A percentile compares a stretch with the other conserved stretches of the same genome.
These are phyloP conservation scores for Zoysia pacifica DNA, from an alignment of 176 grass and related monocot genomes.

Conservation along the genomic window DNA sequence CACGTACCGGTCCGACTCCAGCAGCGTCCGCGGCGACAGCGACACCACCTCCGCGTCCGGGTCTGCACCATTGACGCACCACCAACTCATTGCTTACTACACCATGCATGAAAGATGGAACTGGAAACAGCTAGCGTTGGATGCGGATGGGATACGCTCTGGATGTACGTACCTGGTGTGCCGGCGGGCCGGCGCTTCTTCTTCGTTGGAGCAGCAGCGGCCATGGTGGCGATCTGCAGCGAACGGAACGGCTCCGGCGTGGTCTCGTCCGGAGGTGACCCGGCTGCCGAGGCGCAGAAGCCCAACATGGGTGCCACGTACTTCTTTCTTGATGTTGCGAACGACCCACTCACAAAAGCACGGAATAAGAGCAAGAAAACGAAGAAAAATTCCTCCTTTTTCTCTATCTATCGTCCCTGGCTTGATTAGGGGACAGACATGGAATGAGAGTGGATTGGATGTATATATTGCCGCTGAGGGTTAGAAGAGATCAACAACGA, in stretches of 20 bases:
- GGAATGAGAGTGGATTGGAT: constrained; percentile 5
- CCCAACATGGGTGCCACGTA: constrained; percentile 47
- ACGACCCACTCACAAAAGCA: not conserved
- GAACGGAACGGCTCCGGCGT: constrained; percentile 48
- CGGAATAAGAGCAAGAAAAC: not conserved
- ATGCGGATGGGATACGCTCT: not conserved
- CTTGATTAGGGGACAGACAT: constrained; percentile 28
- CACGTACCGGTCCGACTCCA: constrained; percentile 96
- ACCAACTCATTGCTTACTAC: not conserved
- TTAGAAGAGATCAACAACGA: constrained; percentile 7
- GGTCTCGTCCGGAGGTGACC: constrained; percentile 14
- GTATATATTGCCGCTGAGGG: constrained; percentile 38
- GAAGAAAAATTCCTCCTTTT: constrained; percentile 14
- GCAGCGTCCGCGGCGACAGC: constrained; percentile 86
- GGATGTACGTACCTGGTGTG: constrained; percentile 64
- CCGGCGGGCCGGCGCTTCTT: constrained; percentile 88
- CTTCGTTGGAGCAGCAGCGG: constrained; percentile 39
- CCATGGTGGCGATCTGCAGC: constrained; percentile 48
- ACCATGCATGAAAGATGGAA: constrained; percentile 6
- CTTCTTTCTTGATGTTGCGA: constrained; percentile 22
- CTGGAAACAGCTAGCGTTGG: not conserved
- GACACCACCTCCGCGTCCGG: constrained; percentile 98
- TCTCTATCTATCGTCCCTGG: not conserved
- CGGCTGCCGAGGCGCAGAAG: constrained; percentile 34
- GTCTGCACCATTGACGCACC: constrained; percentile 47